Evolutionary conservation across 2,329 filamentous ascomycete species (phyloP).

Genomic region (Fusarium torreyae): DNA sequence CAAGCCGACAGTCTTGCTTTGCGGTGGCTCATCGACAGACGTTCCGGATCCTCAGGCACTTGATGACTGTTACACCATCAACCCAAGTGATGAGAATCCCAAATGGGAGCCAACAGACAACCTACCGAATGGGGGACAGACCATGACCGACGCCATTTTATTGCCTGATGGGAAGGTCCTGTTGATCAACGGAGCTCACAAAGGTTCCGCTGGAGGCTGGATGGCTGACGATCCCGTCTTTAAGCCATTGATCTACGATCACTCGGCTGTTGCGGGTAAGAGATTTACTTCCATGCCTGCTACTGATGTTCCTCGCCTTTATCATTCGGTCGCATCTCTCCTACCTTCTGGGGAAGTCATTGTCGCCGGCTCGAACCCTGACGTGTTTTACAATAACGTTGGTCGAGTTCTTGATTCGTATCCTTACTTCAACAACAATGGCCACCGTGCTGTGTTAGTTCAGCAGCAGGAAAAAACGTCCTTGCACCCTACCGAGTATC

Average conservation of each 20-base stretch:
- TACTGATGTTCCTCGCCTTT: background rate
- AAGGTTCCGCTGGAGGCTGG: background rate
- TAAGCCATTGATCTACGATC: background rate
- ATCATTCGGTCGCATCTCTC: background rate
- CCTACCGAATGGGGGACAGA: background rate
- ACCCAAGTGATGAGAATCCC: background rate
- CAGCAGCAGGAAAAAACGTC: background rate
- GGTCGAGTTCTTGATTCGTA: background rate
- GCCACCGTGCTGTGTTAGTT: background rate
- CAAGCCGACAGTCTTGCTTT: background rate
- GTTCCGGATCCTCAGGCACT: background rate
- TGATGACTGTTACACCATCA: background rate
- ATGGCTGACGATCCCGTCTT: background rate
- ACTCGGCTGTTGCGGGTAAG: background rate
- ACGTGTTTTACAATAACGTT: background rate
- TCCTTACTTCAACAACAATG: background rate
- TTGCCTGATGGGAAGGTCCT: background rate
- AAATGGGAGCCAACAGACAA: background rate
- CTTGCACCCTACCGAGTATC: background rate
- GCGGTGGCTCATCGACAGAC: background rate
- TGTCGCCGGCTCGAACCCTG: background rate
- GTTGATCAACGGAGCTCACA: background rate
- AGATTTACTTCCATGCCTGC: background rate
- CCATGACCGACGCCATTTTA: background rate
- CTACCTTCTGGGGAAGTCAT: background rate